Conservation (phyloP, 495 filamentous ascomycete species). For the Aspergillus carlsbadensis region DNA sequence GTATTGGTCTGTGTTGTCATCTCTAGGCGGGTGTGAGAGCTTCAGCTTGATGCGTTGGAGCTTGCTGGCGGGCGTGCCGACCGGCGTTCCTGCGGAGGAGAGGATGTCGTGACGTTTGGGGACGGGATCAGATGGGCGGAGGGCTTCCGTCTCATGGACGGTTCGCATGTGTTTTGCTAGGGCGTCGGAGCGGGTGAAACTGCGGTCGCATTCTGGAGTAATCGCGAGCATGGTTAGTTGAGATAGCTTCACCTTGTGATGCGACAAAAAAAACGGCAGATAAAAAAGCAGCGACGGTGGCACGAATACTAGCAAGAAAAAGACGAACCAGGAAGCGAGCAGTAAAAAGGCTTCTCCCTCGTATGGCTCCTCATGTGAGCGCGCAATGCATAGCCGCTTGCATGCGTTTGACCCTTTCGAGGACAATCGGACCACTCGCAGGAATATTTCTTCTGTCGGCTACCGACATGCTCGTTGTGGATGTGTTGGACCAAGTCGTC, state of each 20-base stretch:
- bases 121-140: constrained; percentile 83
- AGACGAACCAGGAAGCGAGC: constrained; percentile 78
- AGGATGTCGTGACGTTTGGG: constrained; percentile 67
- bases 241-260: not conserved
- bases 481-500: constrained; percentile 91
- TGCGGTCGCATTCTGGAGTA: constrained; percentile 84
- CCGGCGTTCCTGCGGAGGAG: constrained; percentile 26
- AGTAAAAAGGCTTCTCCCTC: constrained; percentile 97
- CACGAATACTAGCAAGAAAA: not conserved
- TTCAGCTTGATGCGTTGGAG: constrained; percentile 67
- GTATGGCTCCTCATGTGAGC: constrained; percentile 98
- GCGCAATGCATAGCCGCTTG: constrained; percentile 90
- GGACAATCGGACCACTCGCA: constrained; percentile 93
- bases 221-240: constrained; percentile 3
- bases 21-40: constrained; percentile 50
- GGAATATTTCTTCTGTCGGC: constrained; percentile 77
- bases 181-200: constrained; percentile 95
- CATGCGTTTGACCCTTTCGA: constrained; percentile 85
- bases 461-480: constrained; percentile 88
- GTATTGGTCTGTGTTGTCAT: constrained; percentile 52
- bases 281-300: not conserved
- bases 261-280: not conserved
- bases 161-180: constrained; percentile 98
- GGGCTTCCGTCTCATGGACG: constrained; percentile 93
- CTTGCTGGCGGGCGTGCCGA: constrained; percentile 52